Conservation (phyloP, 106 monocot species). For the Triglochin maritima region DNA sequence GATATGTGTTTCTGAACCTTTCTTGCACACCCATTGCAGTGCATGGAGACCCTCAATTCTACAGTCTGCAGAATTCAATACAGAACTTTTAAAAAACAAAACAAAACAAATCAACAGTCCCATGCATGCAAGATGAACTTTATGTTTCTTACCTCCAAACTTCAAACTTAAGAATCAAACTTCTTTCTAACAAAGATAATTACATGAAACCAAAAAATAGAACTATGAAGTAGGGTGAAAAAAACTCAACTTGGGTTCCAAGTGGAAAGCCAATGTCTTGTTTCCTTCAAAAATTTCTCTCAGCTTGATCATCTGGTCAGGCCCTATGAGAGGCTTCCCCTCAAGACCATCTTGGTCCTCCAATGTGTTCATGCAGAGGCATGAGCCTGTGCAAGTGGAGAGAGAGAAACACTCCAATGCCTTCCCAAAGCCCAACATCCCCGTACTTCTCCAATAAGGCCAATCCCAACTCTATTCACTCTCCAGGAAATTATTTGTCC, state of each 20-base stretch:
- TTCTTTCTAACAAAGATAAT: background rate
- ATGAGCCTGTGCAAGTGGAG: conserved; percentile 1
- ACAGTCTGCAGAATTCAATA: conserved; percentile 6
- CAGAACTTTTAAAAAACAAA: background rate
- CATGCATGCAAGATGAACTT: too few relatives aligned
- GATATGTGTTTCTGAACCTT: conserved; percentile 15
- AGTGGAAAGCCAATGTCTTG: conserved; percentile 17
- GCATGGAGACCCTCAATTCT: conserved; percentile 11
- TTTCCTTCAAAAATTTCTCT: conserved; percentile 12
- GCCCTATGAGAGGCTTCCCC: conserved; percentile 7
- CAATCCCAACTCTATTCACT: too few relatives aligned
- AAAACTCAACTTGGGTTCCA: conserved; percentile 13
- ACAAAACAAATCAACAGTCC: background rate
- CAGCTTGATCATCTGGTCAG: conserved; percentile 9
- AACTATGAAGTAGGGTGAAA: background rate
- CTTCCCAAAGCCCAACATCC: conserved; percentile 1
- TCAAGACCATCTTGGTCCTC: conserved; percentile 10
- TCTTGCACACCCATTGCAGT: conserved; percentile 12
- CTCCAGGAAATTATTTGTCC: too few relatives aligned
- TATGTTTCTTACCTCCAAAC: background rate
- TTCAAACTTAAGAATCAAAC: background rate
- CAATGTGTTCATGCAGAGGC: conserved; percentile 3
- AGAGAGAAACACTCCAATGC: conserved; percentile 8
- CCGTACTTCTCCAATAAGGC: background rate
- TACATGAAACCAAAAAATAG: background rate